Evolutionary conservation across 306 rosid species (phyloP).

Genomic region (Amphicarpaea edgeworthii): DNA sequence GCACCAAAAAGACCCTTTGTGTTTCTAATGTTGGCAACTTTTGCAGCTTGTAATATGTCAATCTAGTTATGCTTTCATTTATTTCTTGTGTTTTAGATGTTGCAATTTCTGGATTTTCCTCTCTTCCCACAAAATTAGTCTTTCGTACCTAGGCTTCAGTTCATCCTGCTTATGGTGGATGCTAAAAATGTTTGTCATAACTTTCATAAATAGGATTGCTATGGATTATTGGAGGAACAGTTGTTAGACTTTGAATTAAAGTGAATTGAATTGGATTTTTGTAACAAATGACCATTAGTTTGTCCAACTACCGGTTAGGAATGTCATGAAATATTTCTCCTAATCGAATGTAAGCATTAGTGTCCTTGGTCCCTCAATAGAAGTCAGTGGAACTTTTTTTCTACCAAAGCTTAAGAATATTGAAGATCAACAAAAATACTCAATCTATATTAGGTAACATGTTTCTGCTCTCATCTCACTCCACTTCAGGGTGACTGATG

Average conservation of each 20-base stretch:
- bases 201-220: not conserved
- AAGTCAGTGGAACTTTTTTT: conserved; percentile 39
- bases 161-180: not conserved
- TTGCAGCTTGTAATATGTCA: conserved; percentile 14
- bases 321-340: conserved; percentile 44
- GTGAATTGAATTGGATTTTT: conserved; percentile 1
- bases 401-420: conserved; percentile 47
- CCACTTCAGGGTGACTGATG: conserved; percentile 46
- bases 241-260: conserved; percentile 25
- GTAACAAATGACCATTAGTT: conserved; percentile 27
- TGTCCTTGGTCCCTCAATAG: conserved; percentile 36
- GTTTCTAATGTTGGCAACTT: conserved; percentile 3
- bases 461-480: conserved; percentile 48
- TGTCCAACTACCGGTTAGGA: conserved; percentile 16
- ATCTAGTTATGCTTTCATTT: not conserved
- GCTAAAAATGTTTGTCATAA: not conserved
- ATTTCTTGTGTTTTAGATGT: not conserved
- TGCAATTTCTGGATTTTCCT: not conserved
- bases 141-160: not conserved
- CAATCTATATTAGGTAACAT: conserved; percentile 51
- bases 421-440: conserved; percentile 48
- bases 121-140: not conserved
- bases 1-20: not conserved
- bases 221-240: conserved; percentile 8
- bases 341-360: conserved; percentile 44